Base-by-base conservation (phyloP, 1,139 yeast species). In the Candida neerlandica region DNA sequence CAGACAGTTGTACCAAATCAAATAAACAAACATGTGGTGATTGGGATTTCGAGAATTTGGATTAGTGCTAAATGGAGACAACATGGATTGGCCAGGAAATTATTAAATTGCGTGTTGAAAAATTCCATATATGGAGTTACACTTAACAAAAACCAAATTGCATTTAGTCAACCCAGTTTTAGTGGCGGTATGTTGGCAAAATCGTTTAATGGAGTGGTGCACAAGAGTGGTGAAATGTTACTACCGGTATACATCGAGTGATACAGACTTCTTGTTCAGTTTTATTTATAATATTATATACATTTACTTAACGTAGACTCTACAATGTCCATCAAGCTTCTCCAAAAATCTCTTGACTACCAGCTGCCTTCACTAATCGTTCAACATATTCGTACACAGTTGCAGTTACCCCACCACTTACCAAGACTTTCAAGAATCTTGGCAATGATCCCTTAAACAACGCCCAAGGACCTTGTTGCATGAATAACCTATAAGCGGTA, bases 371-470 rank as follows among this genome's bases (percentile, higher is more conserved):
- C 16, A 82, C 78, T 9, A 75, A 64, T 43, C 71, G 73, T 54
- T 85, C 89, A 11, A 85, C 80, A 55, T 78, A 74, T 49, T 79
- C 82, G 63, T 89, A 90, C 23, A 88, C 78, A 18, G 84, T 74
- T 50, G 91, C 84, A 2, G 95, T 84, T 19, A 90, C 77, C 5
- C 92, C 89, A 16, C 97, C 95, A 55, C 89, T 84, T 14, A 88
- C 78, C 52, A 90, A 81, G 2, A 90, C 88, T 62, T 90, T 89
- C 44, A 89, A 68, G 49, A 89, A 80, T 56, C 98, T 72, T 9
- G 97, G 97, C 5, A 86, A 61, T 62, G 90, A 76, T 21, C 98
- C 98, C 50, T 82, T 78, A 85, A 92, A 92, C 51, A 91, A 73
- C 14, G 82, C 75, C 41, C 67, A 61, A 21, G 79, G 61, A 0